Base-by-base conservation (phyloP, 345 rosid species). In the Aquilaria sinensis region DNA sequence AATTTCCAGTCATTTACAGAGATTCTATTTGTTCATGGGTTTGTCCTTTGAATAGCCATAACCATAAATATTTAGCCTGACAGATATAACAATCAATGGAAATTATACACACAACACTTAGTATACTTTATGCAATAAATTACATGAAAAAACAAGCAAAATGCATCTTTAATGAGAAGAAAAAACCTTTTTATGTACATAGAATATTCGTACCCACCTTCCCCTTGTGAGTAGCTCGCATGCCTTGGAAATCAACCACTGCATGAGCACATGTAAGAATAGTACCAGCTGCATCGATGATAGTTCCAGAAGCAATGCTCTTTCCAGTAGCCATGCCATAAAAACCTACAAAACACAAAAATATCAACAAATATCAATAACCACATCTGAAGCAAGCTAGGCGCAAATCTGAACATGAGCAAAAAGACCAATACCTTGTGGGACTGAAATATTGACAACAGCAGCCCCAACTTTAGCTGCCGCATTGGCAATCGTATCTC, bases 191-290 rank as follows among this genome's bases (percentile, higher is more conserved):
- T 4, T 37, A 37, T 0, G 13, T 6, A 30, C 10, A 29, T 15
- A 50, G 16, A 37, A 37, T 37, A 37, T 9, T 4, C 7, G 16
- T 31, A 68, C 88, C 30, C 65, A 90, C 96, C 82, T 82, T 84
- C 60, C 90, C 96, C 62, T 76, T 84, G 55, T 88, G 71, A 15
- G 76, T 74, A 56, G 76, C 71, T 67, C 67, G 71, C 62, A 49
- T 61, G 72, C 74, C 83, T 43, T 80, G 92, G 70, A 72, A 83
- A 77, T 82, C 90, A 50, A 72, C 85, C 29, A 93, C 90, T 37
- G 82, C 90, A 70, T 90, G 98, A 66, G 97, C 97, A 71, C 98
- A 93, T 12, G 98, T 93, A 74, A 93, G 69, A 53, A 93, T 84
- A n/a, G 90, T 84, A 58, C 97, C 94, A 61, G 87, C 82, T 31